Base-by-base conservation (phyloP, 371 early-diverging fungal species). In the Parasitella parasitica region DNA sequence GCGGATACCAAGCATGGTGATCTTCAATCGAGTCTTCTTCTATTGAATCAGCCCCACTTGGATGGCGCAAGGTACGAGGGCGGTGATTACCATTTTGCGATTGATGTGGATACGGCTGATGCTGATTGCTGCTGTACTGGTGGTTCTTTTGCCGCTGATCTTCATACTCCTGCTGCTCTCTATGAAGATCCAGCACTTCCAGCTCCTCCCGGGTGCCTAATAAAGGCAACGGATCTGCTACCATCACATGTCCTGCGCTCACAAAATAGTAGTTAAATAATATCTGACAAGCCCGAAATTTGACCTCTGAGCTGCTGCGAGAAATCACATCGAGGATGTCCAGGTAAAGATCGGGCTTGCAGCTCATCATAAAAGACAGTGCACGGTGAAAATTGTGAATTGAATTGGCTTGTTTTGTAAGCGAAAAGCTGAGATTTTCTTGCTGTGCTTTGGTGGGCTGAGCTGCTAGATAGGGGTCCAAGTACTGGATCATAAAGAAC, bases 271-370 rank as follows among this genome's bases (percentile, higher is more conserved):
- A 78, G 15, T 73, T 69, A 18, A 82, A 72, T 12, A 82, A 32
- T 0, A 79, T 59, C 34, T 82, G 79, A 43, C 76, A 77, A 6
- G 77, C 79, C 6, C 75, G 66, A 9, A 66, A 76, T 37, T 66
- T 73, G 16, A 76, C 70, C 46, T 77, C 74, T 0, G 71, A 26
- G 6, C 69, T 73, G 9, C 84, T 75, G 24, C 78, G 63, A 0
- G 85, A 70, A 26, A 86, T 83, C 18, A 84, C 70, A 32, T 84
- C 76, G 12, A 86, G 57, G 9, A 86, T 16, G 54, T 86, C 85
- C n/a, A 76, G 50, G 27, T 83, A 78, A 3, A 85, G 52, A 51
- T 86, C 82, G 0, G 84, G 78, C 56, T 86, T 86, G 34, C 75
- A 70, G 12, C 69, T 51, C 41, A 83, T 68, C 66, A 86, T 79